These are phyloP conservation scores for Paragyromitra xinjiangensis DNA, from an alignment of 495 filamentous ascomycete genomes.

Conservation along the genomic window DNA sequence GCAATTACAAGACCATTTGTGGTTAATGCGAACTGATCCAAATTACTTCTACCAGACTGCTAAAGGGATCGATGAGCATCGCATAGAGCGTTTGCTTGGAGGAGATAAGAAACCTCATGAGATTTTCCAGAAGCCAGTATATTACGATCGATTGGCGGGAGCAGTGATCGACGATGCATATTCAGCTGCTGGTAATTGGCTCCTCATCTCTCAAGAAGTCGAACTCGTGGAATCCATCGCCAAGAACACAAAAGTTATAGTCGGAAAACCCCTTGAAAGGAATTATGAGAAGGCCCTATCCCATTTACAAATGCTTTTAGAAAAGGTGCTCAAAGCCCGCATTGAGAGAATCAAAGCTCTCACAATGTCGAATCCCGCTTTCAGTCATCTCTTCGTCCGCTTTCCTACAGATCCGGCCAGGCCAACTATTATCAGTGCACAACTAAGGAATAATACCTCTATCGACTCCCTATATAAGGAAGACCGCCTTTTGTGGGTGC, in stretches of 20 bases:
- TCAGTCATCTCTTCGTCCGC: neutral
- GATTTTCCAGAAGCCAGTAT: slow-evolving; percentile 1
- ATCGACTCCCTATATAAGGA: neutral
- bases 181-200: neutral
- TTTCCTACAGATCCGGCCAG: neutral
- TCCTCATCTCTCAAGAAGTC: slow-evolving; percentile 6
- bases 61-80: neutral
- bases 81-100: slow-evolving; percentile 2
- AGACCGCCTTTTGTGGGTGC: slow-evolving; percentile 2
- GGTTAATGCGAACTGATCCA: neutral
- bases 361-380: slow-evolving; percentile 4
- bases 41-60: neutral
- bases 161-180: neutral
- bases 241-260: neutral
- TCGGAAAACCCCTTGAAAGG: neutral
- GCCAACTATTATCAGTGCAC: neutral
- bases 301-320: neutral
- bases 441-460: neutral
- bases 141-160: neutral
- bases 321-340: neutral
- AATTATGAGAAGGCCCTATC: neutral
- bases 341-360: neutral
- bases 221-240: slow-evolving; percentile 6
- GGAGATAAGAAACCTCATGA: neutral
- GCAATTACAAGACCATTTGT: neutral